Conservation (phyloP, 2,329 filamentous ascomycete species). For the Arthrobotrys entomopaga region DNA sequence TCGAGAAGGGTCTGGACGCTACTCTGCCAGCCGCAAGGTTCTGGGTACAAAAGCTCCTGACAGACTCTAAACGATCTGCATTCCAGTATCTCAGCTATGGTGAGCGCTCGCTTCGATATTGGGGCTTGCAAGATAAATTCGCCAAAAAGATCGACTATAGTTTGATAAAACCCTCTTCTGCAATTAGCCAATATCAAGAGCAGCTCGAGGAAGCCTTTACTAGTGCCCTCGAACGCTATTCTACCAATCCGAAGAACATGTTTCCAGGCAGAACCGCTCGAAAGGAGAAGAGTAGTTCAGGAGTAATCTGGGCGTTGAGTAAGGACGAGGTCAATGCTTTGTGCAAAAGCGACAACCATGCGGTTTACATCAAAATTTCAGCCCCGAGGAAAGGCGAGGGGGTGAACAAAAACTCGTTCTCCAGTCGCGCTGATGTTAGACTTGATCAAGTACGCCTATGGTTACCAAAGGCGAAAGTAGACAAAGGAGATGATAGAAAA, state of each 20-base stretch:
- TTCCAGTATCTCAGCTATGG: background rate
- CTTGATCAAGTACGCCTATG: too few relatives aligned
- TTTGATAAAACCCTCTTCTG: slow-evolving; percentile 1
- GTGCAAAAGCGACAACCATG: too few relatives aligned
- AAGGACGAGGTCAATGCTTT: background rate
- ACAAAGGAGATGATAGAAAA: background rate
- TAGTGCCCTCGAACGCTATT: background rate
- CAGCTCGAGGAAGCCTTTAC: slow-evolving; percentile 4
- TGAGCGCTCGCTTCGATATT: slow-evolving; percentile 1
- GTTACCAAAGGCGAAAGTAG: too few relatives aligned
- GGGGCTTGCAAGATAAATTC: slow-evolving; percentile 3
- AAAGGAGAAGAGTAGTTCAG: slow-evolving; percentile 1
- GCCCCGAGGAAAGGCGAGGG: too few relatives aligned
- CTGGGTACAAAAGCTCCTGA: slow-evolving; percentile 5
- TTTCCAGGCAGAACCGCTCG: background rate
- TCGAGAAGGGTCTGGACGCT: background rate
- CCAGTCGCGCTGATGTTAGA: too few relatives aligned
- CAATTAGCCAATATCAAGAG: slow-evolving; percentile 4
- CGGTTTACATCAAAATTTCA: too few relatives aligned
- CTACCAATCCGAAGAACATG: background rate
- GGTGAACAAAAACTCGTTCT: too few relatives aligned
- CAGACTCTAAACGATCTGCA: slow-evolving; percentile 1
- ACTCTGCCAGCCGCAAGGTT: background rate
- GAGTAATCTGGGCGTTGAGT: background rate
- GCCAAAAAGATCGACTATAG: slow-evolving; percentile 1